Conservation (phyloP, 1,139 yeast genomes). For the Lodderomyces theae region DNA sequence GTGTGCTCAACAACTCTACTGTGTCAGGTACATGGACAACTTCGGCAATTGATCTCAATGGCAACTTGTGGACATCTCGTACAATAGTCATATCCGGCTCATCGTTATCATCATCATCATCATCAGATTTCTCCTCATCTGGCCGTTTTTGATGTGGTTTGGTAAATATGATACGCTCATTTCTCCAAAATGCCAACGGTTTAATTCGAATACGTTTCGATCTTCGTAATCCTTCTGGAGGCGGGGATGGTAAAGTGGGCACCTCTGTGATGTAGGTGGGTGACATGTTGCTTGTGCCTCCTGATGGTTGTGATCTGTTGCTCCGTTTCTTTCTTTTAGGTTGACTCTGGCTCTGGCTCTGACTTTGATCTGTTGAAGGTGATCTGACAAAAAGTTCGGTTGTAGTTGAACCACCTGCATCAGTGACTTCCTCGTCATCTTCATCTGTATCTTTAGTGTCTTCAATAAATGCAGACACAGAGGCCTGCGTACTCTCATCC, state of each 20-base stretch:
- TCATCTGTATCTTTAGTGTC: conserved; percentile 3
- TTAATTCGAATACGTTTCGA: conserved; percentile 66
- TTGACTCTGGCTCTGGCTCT: neutral
- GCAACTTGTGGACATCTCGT: conserved; percentile 35
- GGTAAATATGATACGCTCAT: conserved; percentile 70
- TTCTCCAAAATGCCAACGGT: conserved; percentile 84
- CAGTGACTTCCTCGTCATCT: conserved; percentile 1
- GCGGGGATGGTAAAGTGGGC: conserved; percentile 39
- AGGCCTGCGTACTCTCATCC: neutral
- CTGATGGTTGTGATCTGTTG: neutral
- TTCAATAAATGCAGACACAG: neutral
- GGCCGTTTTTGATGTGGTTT: conserved; percentile 21
- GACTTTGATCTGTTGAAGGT: neutral
- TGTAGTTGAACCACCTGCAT: neutral
- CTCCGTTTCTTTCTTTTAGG: neutral
- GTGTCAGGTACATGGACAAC: conserved; percentile 50
- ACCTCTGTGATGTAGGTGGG: conserved; percentile 1
- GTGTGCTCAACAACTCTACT: neutral
- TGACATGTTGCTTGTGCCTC: neutral
- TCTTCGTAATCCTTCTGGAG: conserved; percentile 44
- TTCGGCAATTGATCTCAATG: conserved; percentile 59
- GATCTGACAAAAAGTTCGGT: neutral
- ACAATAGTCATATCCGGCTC: conserved; percentile 37
- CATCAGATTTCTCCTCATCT: conserved; percentile 14
- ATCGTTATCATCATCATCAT: conserved; percentile 23